Percentiles rank a stretch among this genome's conserved stretches.
Conservation (phyloP, 345 rosid species). For the Diplotaxis tenuifolia region DNA sequence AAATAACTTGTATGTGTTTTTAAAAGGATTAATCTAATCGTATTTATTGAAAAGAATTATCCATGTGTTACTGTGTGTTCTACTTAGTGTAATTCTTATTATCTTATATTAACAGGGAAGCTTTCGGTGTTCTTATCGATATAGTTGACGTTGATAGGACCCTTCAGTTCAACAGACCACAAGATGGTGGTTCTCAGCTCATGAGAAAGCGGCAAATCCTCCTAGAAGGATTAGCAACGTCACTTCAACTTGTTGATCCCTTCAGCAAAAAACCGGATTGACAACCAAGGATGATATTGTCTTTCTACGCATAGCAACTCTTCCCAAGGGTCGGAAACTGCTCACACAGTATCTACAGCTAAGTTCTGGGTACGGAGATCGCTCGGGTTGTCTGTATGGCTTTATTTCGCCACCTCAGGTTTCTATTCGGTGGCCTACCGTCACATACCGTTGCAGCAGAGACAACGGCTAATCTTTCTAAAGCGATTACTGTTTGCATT, state of each 20-base stretch:
- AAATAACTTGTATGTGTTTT: no score
- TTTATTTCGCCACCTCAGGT: not conserved
- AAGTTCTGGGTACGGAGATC: not conserved
- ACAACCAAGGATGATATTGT: not conserved
- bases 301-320: not conserved
- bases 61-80: no score
- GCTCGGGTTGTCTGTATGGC: not conserved
- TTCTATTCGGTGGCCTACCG: not conserved
- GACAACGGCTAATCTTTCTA: not conserved
- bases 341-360: not conserved
- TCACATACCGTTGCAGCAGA: not conserved
- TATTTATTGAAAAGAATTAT: no score
- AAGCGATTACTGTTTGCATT: not conserved
- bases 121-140: not conserved
- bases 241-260: not conserved
- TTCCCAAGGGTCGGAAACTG: not conserved
- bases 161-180: not conserved
- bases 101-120: no score
- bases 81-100: no score
- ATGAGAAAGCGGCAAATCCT: not conserved
- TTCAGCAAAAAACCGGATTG: not conserved
- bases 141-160: not conserved
- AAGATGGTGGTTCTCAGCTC: not conserved
- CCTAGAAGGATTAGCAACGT: not conserved
- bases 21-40: no score